Evolutionary conservation across 495 filamentous ascomycete genomes (phyloP).

Genomic region (Hypoxylon cercidicola): DNA sequence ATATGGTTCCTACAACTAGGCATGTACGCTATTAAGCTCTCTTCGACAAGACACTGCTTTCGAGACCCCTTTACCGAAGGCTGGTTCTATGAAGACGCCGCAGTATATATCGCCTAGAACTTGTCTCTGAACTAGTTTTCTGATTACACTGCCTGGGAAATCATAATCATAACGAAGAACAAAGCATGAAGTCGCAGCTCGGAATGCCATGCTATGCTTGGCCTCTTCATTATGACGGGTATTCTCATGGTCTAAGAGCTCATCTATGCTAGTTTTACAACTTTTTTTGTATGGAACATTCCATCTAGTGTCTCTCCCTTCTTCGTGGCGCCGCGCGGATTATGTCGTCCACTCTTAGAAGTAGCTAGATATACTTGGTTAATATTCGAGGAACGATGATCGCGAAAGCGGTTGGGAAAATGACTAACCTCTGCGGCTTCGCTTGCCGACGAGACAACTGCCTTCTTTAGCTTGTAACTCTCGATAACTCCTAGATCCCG

Average conservation of each 20-base stretch:
- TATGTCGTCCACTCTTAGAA: constrained; percentile 88
- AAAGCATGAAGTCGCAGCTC: neutral
- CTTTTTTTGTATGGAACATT: constrained; percentile 4
- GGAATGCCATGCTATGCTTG: neutral
- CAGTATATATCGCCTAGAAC: too few relatives aligned
- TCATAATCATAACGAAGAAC: too few relatives aligned
- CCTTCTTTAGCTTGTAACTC: constrained; percentile 97
- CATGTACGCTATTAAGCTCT: too few relatives aligned
- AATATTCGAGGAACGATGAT: constrained; percentile 7
- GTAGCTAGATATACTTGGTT: constrained; percentile 60
- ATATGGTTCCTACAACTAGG: too few relatives aligned
- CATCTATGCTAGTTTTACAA: constrained; percentile 35
- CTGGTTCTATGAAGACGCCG: too few relatives aligned
- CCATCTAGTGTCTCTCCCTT: constrained; percentile 65
- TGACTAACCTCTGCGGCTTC: constrained; percentile 91
- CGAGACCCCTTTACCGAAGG: too few relatives aligned
- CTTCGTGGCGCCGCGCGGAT: constrained; percentile 80
- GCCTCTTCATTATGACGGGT: constrained; percentile 25
- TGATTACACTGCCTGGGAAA: too few relatives aligned
- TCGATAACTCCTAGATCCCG: constrained; percentile 94
- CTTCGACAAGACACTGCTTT: too few relatives aligned
- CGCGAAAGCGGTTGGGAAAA: neutral
- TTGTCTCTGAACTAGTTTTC: too few relatives aligned
- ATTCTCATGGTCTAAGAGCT: constrained; percentile 32
- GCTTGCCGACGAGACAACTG: constrained; percentile 92